Percentiles rank a stretch among this genome's conserved stretches.
Evolutionary conservation across 768 basidiomycete genomes (phyloP).

Genomic region (Paxillus rubicundulus): DNA sequence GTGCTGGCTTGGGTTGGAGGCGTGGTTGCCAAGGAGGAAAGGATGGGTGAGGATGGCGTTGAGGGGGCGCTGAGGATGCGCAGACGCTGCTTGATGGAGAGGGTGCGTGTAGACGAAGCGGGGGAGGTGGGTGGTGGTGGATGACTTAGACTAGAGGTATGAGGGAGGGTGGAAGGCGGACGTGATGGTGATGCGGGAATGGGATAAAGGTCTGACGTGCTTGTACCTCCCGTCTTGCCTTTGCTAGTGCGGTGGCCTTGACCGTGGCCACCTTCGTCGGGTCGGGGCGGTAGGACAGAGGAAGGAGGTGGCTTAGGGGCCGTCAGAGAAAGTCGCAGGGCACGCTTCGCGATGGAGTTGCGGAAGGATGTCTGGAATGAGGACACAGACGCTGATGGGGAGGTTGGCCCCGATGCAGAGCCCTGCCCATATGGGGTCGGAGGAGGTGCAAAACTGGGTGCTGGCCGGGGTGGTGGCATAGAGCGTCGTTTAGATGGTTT

Average conservation of each 20-base stretch:
- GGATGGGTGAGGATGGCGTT: constrained; percentile 25
- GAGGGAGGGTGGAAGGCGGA: constrained; percentile 36
- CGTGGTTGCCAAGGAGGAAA: constrained; percentile 21
- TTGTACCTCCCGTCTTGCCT: constrained; percentile 22
- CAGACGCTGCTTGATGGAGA: constrained; percentile 60
- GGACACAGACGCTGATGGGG: constrained; percentile 5
- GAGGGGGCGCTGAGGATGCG: constrained; percentile 67
- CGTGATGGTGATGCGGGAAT: constrained; percentile 49
- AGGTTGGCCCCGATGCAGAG: not conserved
- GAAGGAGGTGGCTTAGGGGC: constrained; percentile 67
- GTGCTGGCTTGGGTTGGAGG: constrained; percentile 27
- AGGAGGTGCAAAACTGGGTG: constrained; percentile 67
- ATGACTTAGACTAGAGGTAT: constrained; percentile 20
- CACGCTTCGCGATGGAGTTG: constrained; percentile 55
- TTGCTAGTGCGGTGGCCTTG: constrained; percentile 37
- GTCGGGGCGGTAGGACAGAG: constrained; percentile 59
- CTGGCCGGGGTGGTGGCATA: constrained; percentile 72
- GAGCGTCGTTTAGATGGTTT: constrained; percentile 50
- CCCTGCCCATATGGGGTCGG: constrained; percentile 51
- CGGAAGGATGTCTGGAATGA: constrained; percentile 42
- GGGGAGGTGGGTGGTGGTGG: not conserved
- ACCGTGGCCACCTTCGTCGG: constrained; percentile 47
- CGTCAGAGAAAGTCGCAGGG: constrained; percentile 55
- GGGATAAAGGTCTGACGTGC: constrained; percentile 32
- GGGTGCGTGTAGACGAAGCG: constrained; percentile 27